A percentile compares a stretch with the other conserved stretches of the same genome.
phyloP scores from a whole-genome alignment of 192 early-diverging fungal genomes.

The Diversispora epigaea region DNA sequence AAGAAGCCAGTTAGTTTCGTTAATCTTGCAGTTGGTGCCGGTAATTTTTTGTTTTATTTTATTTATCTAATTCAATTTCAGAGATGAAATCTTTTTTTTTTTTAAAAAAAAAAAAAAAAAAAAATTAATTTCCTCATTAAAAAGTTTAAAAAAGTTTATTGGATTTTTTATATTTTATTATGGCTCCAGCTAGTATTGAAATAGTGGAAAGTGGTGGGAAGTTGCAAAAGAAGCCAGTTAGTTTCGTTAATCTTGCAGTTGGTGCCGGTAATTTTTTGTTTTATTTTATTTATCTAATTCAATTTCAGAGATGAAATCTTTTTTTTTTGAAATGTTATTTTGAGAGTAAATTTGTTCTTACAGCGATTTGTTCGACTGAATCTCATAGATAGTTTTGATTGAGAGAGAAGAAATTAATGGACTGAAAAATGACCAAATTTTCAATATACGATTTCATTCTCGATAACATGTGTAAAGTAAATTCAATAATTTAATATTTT shows the following conservation, averaged over 20 bases:
- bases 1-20: constrained; percentile 87
- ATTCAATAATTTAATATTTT: not conserved
- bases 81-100: too few relatives aligned
- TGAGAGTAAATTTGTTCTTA: too few relatives aligned
- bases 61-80: not conserved
- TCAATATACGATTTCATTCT: too few relatives aligned
- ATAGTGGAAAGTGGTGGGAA: not conserved
- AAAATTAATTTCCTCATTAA: too few relatives aligned
- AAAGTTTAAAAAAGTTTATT: not conserved
- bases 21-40: constrained; percentile 87
- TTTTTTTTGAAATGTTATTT: not conserved
- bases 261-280: constrained; percentile 72
- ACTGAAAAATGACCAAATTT: too few relatives aligned
- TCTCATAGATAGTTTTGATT: too few relatives aligned
- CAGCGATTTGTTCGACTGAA: too few relatives aligned
- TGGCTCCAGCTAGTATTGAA: not conserved
- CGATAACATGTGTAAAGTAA: not conserved
- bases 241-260: constrained; percentile 81
- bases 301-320: not conserved
- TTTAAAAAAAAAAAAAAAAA: too few relatives aligned
- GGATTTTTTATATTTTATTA: not conserved
- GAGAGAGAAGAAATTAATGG: too few relatives aligned
- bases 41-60: constrained; percentile 43
- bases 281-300: not conserved
- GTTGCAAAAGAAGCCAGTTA: constrained; percentile 82